phyloP scores from a whole-genome alignment of 768 basidiomycete species.

The Collybia nuda region DNA sequence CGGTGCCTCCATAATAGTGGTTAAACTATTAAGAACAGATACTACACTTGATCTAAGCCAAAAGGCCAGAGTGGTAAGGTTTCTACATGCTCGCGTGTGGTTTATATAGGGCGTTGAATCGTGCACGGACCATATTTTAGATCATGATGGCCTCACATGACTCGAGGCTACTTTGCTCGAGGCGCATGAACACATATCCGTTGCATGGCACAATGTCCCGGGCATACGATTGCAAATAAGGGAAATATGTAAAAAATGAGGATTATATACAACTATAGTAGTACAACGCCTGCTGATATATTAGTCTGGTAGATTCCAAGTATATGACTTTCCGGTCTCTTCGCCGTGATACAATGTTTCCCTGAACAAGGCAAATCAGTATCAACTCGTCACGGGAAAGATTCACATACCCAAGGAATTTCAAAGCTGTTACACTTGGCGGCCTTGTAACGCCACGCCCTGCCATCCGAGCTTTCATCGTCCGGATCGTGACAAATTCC shows the following conservation, averaged over 20 bases:
- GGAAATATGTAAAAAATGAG: not conserved
- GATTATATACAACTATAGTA: not conserved
- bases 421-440: conserved; percentile 72
- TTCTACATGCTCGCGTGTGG: not conserved
- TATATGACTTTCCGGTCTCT: conserved; percentile 25
- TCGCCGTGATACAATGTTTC: conserved; percentile 24
- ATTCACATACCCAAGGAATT: conserved; percentile 69
- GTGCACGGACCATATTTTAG: conserved; percentile 19
- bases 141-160: too few species aligned
- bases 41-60: conserved; percentile 98
- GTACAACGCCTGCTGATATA: not conserved
- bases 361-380: conserved; percentile 1
- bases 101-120: not conserved
- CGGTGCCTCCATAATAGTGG: conserved; percentile 59
- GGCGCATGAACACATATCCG: too few species aligned
- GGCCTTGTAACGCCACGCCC: conserved; percentile 35
- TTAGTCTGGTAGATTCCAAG: conserved; percentile 22
- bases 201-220: too few species aligned
- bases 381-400: not conserved
- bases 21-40: conserved; percentile 92
- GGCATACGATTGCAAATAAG: too few species aligned
- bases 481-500: conserved; percentile 71
- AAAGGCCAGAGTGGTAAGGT: conserved; percentile 88
- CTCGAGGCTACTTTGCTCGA: too few species aligned
- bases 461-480: conserved; percentile 56